Percentiles rank a stretch among this genome's conserved stretches.
Evolutionary conservation across 31 red algal genomes (phyloP).

Genomic region (Asparagopsis taxiformis): DNA sequence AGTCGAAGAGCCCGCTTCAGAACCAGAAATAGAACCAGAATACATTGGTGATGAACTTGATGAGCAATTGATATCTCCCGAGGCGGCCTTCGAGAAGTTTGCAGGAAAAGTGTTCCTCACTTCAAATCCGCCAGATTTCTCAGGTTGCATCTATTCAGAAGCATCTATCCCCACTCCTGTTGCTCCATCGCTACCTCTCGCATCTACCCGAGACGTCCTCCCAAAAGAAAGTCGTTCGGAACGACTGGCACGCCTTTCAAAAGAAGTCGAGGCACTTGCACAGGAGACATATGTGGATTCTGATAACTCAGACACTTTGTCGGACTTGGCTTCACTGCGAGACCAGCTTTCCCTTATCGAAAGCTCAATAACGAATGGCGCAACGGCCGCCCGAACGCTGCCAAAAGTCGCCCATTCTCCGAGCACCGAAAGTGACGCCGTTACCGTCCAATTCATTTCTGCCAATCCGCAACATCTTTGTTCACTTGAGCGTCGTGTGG

Average conservation of each 20-base stretch:
- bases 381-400: too few relatives aligned
- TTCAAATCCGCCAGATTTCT: conserved; percentile 15
- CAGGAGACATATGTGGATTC: not conserved
- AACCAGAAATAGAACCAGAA: not conserved
- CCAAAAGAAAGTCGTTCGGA: conserved; percentile 20
- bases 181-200: not conserved
- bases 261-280: conserved; percentile 38
- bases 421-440: not conserved
- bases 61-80: conserved; percentile 20
- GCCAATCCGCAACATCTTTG: conserved; percentile 10
- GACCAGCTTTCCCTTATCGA: not conserved
- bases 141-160: conserved; percentile 16
- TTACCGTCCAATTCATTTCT: conserved; percentile 47
- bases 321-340: not conserved
- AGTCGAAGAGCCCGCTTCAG: not conserved
- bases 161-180: not conserved
- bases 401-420: not conserved
- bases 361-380: too few relatives aligned
- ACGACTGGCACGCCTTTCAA: conserved; percentile 9
- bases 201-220: not conserved
- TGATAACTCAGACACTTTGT: not conserved
- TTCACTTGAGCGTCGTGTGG: conserved; percentile 24
- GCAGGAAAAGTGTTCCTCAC: conserved; percentile 7
- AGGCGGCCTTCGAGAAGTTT: conserved; percentile 29
- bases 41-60: conserved; percentile 38